Conservation (phyloP, 148 eudicot species). For the Vaccinium macrocarpon region DNA sequence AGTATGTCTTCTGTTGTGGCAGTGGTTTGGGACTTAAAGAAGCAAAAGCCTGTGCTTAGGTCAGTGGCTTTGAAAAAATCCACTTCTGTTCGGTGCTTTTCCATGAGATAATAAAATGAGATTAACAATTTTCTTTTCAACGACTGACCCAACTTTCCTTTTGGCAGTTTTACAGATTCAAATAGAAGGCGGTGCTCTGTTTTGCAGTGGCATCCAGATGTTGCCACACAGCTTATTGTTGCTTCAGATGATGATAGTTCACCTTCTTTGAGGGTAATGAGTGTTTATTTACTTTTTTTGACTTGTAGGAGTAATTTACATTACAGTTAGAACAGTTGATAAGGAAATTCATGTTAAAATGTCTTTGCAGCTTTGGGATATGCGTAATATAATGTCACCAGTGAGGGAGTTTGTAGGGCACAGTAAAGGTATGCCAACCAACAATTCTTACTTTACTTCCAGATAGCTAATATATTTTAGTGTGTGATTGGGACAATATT, state of each 20-base stretch:
- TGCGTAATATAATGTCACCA: conserved; percentile 84
- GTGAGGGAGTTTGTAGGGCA: conserved; percentile 88
- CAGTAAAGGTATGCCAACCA: conserved; percentile 65
- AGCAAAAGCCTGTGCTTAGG: conserved; percentile 97
- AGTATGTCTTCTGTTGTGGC: conserved; percentile 19
- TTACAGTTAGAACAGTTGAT: neutral
- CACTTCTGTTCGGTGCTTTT: neutral
- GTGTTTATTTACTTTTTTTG: neutral
- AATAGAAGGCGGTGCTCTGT: conserved; percentile 84
- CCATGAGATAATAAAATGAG: neutral
- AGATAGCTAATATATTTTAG: neutral
- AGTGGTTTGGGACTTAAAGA: conserved; percentile 98
- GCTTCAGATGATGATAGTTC: conserved; percentile 96
- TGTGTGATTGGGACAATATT: neutral
- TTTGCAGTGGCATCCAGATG: conserved; percentile 97
- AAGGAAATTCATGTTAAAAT: conserved; percentile 7
- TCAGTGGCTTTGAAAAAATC: conserved; percentile 22
- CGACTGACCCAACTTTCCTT: conserved; percentile 16
- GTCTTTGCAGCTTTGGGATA: conserved; percentile 86
- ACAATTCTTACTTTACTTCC: neutral
- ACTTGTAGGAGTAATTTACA: neutral
- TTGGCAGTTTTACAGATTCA: conserved; percentile 84
- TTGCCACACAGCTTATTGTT: conserved; percentile 84
- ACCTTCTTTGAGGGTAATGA: conserved; percentile 72
- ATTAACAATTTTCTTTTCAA: neutral